Percentiles rank a stretch among this genome's conserved stretches.
Evolutionary conservation across 1,284 basidiomycete species (phyloP).

Genomic region (Agaricales sp.): DNA sequence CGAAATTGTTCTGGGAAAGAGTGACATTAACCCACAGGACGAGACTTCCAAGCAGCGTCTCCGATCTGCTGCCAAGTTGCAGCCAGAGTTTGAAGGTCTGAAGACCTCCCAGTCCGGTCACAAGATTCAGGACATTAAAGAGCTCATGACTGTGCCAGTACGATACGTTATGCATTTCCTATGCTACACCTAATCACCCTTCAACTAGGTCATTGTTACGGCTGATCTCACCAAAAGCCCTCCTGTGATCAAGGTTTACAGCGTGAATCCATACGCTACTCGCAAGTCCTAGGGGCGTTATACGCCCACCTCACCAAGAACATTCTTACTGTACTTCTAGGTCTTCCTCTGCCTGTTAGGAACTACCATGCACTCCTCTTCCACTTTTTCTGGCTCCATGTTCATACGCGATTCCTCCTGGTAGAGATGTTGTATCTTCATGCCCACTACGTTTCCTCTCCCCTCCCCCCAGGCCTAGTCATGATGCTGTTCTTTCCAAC

Average conservation of each 20-base stretch:
- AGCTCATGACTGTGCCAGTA: constrained; percentile 86
- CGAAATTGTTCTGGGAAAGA: constrained; percentile 70
- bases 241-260: constrained; percentile 89
- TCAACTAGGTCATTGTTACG: constrained; percentile 76
- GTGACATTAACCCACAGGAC: constrained; percentile 28
- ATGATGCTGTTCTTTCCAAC: not conserved
- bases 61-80: constrained; percentile 61
- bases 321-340: constrained; percentile 5
- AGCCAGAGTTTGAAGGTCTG: constrained; percentile 75
- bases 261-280: constrained; percentile 74
- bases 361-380: constrained; percentile 14
- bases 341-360: constrained; percentile 1
- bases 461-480: not conserved
- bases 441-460: too few species aligned
- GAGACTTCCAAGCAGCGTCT: constrained; percentile 69
- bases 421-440: too few species aligned
- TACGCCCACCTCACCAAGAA: constrained; percentile 9
- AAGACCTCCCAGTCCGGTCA: constrained; percentile 65
- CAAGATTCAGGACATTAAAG: constrained; percentile 87
- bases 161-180: constrained; percentile 19
- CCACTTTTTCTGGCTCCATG: not conserved
- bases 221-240: constrained; percentile 91
- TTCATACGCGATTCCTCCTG: not conserved
- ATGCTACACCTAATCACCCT: constrained; percentile 3
- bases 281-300: constrained; percentile 35